Conservation (phyloP, 2,329 filamentous ascomycete genomes). For the Colletotrichum sp. region DNA sequence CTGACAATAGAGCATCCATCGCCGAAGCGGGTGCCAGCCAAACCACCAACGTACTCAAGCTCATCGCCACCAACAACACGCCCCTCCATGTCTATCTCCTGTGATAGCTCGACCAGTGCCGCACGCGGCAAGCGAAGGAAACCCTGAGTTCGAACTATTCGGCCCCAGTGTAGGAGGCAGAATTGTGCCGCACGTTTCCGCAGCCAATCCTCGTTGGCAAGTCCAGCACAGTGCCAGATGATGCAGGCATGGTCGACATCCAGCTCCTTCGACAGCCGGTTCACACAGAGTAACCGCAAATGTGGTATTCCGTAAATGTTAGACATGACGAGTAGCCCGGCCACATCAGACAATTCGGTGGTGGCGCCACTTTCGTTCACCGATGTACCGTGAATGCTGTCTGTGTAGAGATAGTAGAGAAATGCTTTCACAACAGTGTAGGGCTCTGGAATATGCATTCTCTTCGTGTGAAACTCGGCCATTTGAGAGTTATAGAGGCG, state of each 20-base stretch:
- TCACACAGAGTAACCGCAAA: conserved; percentile 87
- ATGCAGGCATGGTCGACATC: conserved; percentile 95
- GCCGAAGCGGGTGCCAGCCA: conserved; percentile 52
- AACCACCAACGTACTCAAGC: conserved; percentile 62
- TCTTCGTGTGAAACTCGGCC: conserved; percentile 95
- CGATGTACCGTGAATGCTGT: conserved; percentile 72
- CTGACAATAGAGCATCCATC: conserved; percentile 39
- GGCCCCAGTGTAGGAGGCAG: conserved; percentile 93
- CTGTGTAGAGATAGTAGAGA: conserved; percentile 95
- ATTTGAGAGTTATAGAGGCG: conserved; percentile 93
- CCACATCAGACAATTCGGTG: conserved; percentile 81
- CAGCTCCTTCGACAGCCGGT: conserved; percentile 86
- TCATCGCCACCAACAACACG: conserved; percentile 89
- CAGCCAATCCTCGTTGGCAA: conserved; percentile 93
- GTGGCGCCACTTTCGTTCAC: conserved; percentile 72
- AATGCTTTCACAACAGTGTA: conserved; percentile 95
- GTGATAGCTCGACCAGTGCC: conserved; percentile 87
- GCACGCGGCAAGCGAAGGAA: conserved; percentile 82
- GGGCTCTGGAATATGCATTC: conserved; percentile 97
- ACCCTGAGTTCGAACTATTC: conserved; percentile 86
- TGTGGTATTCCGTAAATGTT: conserved; percentile 98
- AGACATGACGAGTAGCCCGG: conserved; percentile 94
- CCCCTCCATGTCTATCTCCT: conserved; percentile 93
- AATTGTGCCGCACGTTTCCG: conserved; percentile 86
- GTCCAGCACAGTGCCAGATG: conserved; percentile 92